Evolutionary conservation across 305 asterid species (phyloP), one percentile per base, ranked within the genome.

Genomic region (Andrographis paniculata): DNA sequence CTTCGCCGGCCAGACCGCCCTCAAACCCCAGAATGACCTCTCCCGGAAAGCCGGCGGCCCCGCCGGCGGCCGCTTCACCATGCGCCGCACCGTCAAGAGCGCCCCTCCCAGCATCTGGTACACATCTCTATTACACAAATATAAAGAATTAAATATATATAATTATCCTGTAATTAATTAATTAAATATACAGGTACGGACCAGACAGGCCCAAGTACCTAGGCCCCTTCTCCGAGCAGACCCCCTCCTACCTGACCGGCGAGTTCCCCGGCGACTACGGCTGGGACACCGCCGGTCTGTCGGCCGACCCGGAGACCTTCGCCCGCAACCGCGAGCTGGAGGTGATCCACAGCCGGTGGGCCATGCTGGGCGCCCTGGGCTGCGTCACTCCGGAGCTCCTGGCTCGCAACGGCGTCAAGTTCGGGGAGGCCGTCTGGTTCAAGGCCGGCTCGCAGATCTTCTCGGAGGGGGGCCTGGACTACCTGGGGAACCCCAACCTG

Each of bases 191-290:
- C 37, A 87, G 97, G 97, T 87, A 87, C 14, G 97, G 97, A 0
- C 72, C 80, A 0, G 94, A 88, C 72, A 72, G 97, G 14, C 97
- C 97, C 35, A 88, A 88, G 46, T 88, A 76, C 73, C 68, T 88
- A 76, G 97, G 97, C 43, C 97, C 97, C 52, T 88, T 88, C 73
- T 84, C 95, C 0, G 95, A 84, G 74, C 97, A 87, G 43, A 87
- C 97, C 33, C 97, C 97, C 17, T 84, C 95, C 6, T 84, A 84
- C 75, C 79, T 84, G 4, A 88, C 87, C 0, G 95, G 97, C 0
- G 97, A 88, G 40, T 88, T 79, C 45, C 94, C 95, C n/a, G 95
- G 97, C 9, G 95, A 88, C 53, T 88, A 88, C 16, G 97, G 97
- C 0, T 88, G 97, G 94, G 97, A 88, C 78, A 84, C 94, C 0